Conservation (phyloP, 148 eudicot species). For the Simmondsia chinensis region DNA sequence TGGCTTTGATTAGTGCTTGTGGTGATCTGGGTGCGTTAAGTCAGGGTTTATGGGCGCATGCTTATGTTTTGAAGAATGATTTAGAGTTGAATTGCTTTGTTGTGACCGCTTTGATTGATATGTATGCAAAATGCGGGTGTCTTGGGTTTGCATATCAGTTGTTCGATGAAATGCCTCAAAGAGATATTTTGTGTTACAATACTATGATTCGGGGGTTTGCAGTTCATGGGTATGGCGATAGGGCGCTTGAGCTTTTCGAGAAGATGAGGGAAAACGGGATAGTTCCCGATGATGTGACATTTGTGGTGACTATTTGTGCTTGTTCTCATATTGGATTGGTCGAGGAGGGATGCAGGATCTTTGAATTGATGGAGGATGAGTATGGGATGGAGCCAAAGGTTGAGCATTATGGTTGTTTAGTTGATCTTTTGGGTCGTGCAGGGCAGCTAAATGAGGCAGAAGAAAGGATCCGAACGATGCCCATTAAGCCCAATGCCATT, state of each 20-base stretch:
- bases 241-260: conserved; percentile 13
- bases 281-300: conserved; percentile 21
- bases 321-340: conserved; percentile 28
- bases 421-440: conserved; percentile 23
- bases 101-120: conserved; percentile 23
- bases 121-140: conserved; percentile 33
- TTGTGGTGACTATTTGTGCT: conserved; percentile 24
- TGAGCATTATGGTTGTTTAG: conserved; percentile 32
- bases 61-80: conserved; percentile 18
- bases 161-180: conserved; percentile 17
- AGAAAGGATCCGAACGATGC: conserved; percentile 20
- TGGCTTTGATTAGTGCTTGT: conserved; percentile 39
- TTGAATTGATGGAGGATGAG: conserved; percentile 14
- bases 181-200: conserved; percentile 27
- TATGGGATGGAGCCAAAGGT: conserved; percentile 20
- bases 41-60: conserved; percentile 39
- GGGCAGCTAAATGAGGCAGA: conserved; percentile 22
- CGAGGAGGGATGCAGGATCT: conserved; percentile 16
- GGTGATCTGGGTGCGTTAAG: conserved; percentile 33
- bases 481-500: conserved; percentile 30
- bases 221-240: conserved; percentile 21
- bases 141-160: conserved; percentile 22
- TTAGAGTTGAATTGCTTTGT: conserved; percentile 26
- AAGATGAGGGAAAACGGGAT: conserved; percentile 13
- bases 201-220: conserved; percentile 27